phyloP scores from a whole-genome alignment of 768 basidiomycete species.

The Lepiota venenata region DNA sequence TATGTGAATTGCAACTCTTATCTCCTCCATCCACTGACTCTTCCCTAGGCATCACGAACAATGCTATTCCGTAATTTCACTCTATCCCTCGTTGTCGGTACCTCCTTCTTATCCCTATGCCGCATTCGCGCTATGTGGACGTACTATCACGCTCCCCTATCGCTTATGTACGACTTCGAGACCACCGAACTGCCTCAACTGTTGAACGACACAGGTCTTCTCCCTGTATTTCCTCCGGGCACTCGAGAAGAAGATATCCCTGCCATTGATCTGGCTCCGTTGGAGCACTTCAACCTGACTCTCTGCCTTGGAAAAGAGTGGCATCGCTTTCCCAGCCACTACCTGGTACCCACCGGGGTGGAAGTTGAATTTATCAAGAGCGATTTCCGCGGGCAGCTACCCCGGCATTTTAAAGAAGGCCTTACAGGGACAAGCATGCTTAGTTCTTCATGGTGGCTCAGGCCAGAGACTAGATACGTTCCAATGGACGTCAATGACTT shows the following conservation, averaged over 20 bases:
- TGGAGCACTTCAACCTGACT: constrained; percentile 67
- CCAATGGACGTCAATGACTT: constrained; percentile 80
- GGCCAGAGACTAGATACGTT: constrained; percentile 58
- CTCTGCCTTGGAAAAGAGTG: constrained; percentile 94
- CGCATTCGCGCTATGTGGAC: constrained; percentile 80
- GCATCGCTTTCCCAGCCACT: constrained; percentile 92
- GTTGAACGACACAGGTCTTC: constrained; percentile 66
- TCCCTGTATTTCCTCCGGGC: constrained; percentile 41
- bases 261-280: constrained; percentile 62
- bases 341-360: constrained; percentile 80
- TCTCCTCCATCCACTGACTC: neutral
- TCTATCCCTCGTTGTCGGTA: constrained; percentile 59
- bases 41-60: constrained; percentile 68
- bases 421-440: neutral
- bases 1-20: constrained; percentile 32
- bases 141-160: constrained; percentile 91
- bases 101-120: constrained; percentile 69
- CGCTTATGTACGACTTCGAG: constrained; percentile 69
- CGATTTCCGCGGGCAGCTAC: constrained; percentile 87
- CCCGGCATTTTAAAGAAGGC: constrained; percentile 62
- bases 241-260: constrained; percentile 39
- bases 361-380: constrained; percentile 88
- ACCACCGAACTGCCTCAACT: constrained; percentile 76
- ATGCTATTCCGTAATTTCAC: constrained; percentile 76
- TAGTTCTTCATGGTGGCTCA: constrained; percentile 39